Evolutionary conservation across 257 asterid genomes (phyloP), one percentile per base, ranked within the genome.

Genomic region (Salvia hispanica): DNA sequence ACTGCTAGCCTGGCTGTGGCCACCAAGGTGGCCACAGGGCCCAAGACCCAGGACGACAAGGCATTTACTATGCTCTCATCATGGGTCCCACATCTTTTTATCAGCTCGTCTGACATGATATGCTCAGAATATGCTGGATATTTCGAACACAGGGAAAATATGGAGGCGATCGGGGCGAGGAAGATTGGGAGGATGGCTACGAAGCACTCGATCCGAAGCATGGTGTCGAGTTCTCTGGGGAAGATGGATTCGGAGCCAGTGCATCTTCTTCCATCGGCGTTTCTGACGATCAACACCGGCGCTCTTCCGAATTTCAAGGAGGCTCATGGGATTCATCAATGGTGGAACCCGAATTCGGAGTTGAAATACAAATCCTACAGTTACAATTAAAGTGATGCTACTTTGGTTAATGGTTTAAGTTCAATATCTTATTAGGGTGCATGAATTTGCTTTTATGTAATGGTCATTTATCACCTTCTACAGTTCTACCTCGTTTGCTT

Each of bases 1-100:
- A 89, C 86, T 3, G 89, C 91, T 5, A 86, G 91, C 7, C 55
- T 87, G n/a, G 89, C 89, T 7, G 61, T 69, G 2, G 95, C 91
- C 0, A 70, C 79, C 36, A 77, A 61, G 51, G 64, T 45, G 45
- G 67, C 59, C 44, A 59, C 46, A 33, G 7, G 39, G 37, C 39
- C 65, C 28, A 76, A 69, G 53, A 28, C 70, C 0, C 37, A 6
- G 1, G 76, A 71, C n/a, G 66, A 69, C 0, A 85, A 84, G 34
- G 34, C 78, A 0, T 85, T 89, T 12, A 3, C 10, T 0, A 46
- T 72, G 21, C 70, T 89, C 11, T 72, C 89, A 9, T 62, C 83
- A 0, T 89, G 95, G 96, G 11, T 83, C 4, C 92, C 96, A 0
- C 82, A 82, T 73, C 54, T 87, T 68, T 89, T 87, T 47, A 21